Percentiles rank a stretch among this genome's conserved stretches.
Evolutionary conservation across 352 stramenopile genomes (phyloP).

Genomic region (Pythium biforme): DNA sequence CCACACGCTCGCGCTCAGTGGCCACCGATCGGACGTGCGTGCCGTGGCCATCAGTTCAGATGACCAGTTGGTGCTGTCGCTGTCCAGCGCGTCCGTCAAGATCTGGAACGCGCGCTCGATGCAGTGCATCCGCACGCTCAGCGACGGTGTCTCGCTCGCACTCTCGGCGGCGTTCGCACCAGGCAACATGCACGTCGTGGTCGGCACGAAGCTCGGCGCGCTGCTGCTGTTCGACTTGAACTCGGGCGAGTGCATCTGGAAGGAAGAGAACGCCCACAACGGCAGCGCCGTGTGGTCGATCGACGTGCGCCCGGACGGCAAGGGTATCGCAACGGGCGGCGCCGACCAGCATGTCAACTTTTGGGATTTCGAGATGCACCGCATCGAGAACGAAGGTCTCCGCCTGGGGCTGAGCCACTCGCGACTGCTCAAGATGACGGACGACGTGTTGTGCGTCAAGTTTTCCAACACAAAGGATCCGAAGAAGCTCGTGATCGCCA

Average conservation of each 20-base stretch:
- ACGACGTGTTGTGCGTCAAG: conserved; percentile 97
- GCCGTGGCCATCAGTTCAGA: conserved; percentile 86
- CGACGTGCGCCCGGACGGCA: conserved; percentile 90
- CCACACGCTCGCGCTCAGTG: conserved; percentile 72
- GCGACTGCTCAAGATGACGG: conserved; percentile 97
- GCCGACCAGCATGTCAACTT: conserved; percentile 99
- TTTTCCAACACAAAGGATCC: conserved; percentile 94
- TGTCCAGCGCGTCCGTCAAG: conserved; percentile 87
- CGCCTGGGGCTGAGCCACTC: conserved; percentile 93
- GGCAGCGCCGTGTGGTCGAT: conserved; percentile 96
- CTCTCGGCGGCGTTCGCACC: conserved; percentile 95
- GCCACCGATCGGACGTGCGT: conserved; percentile 92
- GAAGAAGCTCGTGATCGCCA: conserved; percentile 85
- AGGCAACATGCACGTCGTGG: conserved; percentile 95
- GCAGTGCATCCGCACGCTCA: conserved; percentile 90
- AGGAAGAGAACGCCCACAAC: conserved; percentile 87
- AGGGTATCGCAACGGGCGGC: conserved; percentile 94
- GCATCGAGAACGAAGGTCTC: conserved; percentile 48
- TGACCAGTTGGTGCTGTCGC: conserved; percentile 88
- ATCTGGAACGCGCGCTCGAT: conserved; percentile 91
- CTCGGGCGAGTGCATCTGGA: conserved; percentile 92
- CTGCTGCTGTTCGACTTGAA: conserved; percentile 94
- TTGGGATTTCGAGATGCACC: conserved; percentile 96
- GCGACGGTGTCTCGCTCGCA: conserved; percentile 74
- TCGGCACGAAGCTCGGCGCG: conserved; percentile 97